Conservation (phyloP, 805 yeast species). For the Ogataea pignaliae region DNA sequence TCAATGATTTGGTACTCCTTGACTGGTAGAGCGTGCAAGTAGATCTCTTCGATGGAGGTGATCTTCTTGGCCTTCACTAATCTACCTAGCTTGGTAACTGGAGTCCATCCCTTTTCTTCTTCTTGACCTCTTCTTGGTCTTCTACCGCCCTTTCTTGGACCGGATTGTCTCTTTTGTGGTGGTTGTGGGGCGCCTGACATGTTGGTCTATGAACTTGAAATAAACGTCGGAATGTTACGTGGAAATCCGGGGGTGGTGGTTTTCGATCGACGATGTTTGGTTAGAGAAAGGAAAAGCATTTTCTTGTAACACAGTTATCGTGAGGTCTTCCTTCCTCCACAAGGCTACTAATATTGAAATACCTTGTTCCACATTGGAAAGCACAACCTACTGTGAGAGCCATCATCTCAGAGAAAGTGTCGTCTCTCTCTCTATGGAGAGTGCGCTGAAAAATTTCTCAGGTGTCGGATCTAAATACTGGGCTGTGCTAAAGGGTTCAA, state of each 20-base stretch:
- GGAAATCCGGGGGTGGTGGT: constrained; percentile 70
- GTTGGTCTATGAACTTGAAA: constrained; percentile 13
- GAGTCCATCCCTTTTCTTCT: constrained; percentile 99
- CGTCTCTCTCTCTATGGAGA: too few relatives aligned
- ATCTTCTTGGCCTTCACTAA: constrained; percentile 98
- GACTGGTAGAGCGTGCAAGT: constrained; percentile 98
- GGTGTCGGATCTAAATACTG: too few relatives aligned
- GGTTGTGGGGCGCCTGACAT: constrained; percentile 45
- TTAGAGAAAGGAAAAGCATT: not conserved
- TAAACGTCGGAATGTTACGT: constrained; percentile 59
- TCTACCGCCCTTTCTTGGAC: constrained; percentile 56
- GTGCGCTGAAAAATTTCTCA: too few relatives aligned
- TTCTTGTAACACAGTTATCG: not conserved
- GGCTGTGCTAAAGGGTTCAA: too few relatives aligned
- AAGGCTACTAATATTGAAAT: not conserved
- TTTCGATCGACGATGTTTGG: constrained; percentile 49
- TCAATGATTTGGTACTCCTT: constrained; percentile 99
- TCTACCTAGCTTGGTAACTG: constrained; percentile 99
- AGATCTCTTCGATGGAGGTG: constrained; percentile 94
- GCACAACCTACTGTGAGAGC: too few relatives aligned
- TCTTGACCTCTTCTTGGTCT: constrained; percentile 69
- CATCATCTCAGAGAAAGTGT: too few relatives aligned
- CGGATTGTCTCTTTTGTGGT: constrained; percentile 52
- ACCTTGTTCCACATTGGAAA: too few relatives aligned
- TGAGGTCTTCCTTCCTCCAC: not conserved